Evolutionary conservation across 192 early-diverging fungal genomes (phyloP), one percentile per base, ranked within the genome.

Genomic region (Backusella parvicylindrica): DNA sequence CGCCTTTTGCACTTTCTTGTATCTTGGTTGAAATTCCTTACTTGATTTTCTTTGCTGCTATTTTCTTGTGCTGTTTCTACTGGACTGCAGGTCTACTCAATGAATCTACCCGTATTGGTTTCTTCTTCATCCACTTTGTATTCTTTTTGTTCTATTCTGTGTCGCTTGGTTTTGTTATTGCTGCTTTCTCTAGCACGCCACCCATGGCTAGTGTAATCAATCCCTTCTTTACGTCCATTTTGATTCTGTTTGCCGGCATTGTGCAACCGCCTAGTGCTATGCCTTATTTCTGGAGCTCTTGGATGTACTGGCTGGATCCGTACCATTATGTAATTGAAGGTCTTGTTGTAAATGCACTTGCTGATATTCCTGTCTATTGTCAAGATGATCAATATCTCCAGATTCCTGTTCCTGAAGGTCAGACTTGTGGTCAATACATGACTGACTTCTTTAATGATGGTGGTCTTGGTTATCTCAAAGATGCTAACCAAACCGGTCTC

Each of bases 21-120:
- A 79, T 91, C 32, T 60, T 91, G 12, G 86, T 90, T 43, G 91
- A 95, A 70, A 82, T 91, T 36, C 94, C 94, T 4, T 95, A 91
- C 67, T 82, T 89, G 0, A 63, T 92, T 15, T 49, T 91, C 33
- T 77, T 86, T 28, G 80, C 86, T 53, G 90, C 92, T 0, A 40
- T 86, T 43, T 92, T 90, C 77, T 92, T 93, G 79, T 72, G 88
- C 11, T 79, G 85, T 66, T 92, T 91, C 64, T 95, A 95, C 84
- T 95, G 90, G 89, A 84, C 89, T 35, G 84, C 88, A 33, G 91
- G 91, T 3, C 82, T 95, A 21, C 83, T 84, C 50, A 74, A 63
- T 9, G 74, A 75, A 9, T 77, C 86, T n/a, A 77, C 80, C 37
- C 77, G 86, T 68, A 85, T 81, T 3, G 84, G 87, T 38, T 93